phyloP scores from a whole-genome alignment of 495 filamentous ascomycete genomes.

The Neurospora sp. region DNA sequence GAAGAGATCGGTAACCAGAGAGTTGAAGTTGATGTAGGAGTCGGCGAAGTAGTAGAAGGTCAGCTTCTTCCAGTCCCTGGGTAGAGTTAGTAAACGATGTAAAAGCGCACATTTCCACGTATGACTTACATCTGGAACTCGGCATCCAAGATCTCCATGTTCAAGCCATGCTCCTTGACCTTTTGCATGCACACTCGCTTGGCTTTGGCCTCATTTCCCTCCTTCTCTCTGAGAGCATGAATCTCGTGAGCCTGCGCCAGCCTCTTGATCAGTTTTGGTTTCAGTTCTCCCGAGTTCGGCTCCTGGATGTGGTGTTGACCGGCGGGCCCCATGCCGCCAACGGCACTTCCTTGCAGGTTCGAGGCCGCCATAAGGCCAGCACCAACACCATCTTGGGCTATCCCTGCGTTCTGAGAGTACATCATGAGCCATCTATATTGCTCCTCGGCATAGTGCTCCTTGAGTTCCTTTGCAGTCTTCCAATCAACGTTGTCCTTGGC shows the following conservation, averaged over 20 bases:
- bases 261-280: constrained; percentile 92
- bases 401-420: constrained; percentile 72
- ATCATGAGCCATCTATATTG: constrained; percentile 97
- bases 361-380: constrained; percentile 46
- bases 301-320: constrained; percentile 66
- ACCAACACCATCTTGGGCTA: constrained; percentile 44
- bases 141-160: constrained; percentile 98
- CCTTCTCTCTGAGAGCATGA: constrained; percentile 77
- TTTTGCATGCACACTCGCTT: constrained; percentile 95
- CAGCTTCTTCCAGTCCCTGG: constrained; percentile 97
- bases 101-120: neutral
- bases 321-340: constrained; percentile 65
- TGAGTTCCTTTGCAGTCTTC: constrained; percentile 74
- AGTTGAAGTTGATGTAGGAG: constrained; percentile 97
- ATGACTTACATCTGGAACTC: constrained; percentile 90
- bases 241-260: constrained; percentile 88
- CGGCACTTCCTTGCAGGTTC: constrained; percentile 55
- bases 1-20: constrained; percentile 91
- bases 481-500: constrained; percentile 72
- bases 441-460: constrained; percentile 81
- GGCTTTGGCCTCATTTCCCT: constrained; percentile 94
- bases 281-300: constrained; percentile 63
- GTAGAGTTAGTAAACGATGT: constrained; percentile 5
- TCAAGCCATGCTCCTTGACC: constrained; percentile 83
- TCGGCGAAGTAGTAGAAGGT: constrained; percentile 99